These are phyloP conservation scores for Penicillium sclerotiorum DNA, from an alignment of 2,329 filamentous ascomycete genomes.

Conservation along the genomic window DNA sequence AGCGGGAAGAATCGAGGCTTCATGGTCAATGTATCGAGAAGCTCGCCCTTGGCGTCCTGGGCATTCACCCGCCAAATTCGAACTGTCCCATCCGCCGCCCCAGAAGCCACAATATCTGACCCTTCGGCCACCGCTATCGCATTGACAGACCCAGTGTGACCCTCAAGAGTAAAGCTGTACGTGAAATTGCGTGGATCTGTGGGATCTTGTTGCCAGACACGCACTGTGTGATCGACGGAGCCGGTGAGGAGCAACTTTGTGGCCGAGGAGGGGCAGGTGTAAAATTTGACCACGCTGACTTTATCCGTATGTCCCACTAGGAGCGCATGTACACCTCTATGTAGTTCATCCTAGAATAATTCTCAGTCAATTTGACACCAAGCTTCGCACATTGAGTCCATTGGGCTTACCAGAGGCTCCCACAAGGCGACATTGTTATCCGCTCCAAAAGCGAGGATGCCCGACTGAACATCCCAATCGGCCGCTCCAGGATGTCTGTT, in stretches of 20 bases:
- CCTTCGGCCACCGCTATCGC: constrained; percentile 53
- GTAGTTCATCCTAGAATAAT: constrained; percentile 42
- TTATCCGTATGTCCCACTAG: constrained; percentile 75
- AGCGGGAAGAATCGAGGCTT: constrained; percentile 81
- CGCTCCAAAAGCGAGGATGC: constrained; percentile 82
- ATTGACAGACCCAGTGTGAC: constrained; percentile 77
- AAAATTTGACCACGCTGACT: constrained; percentile 83
- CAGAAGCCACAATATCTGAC: constrained; percentile 57
- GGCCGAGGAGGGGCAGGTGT: constrained; percentile 56
- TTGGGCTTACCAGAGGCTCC: constrained; percentile 69
- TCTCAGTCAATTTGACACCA: constrained; percentile 10
- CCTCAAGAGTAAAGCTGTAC: constrained; percentile 56
- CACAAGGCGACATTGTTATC: constrained; percentile 88
- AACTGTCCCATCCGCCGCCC: constrained; percentile 64
- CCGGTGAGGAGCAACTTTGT: constrained; percentile 71
- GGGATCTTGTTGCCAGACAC: constrained; percentile 57
- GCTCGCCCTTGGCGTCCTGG: constrained; percentile 42
- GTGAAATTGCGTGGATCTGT: constrained; percentile 38
- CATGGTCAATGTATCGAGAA: constrained; percentile 71
- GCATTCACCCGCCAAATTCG: constrained; percentile 67
- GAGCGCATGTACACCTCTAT: constrained; percentile 65
- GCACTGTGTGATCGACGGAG: constrained; percentile 76
- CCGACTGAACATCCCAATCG: constrained; percentile 75
- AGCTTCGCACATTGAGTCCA: neutral
- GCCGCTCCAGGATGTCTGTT: constrained; percentile 88